A percentile compares a stretch with the other conserved stretches of the same genome.
Conservation (phyloP, 2,329 filamentous ascomycete species). For the Fusarium sp. region DNA sequence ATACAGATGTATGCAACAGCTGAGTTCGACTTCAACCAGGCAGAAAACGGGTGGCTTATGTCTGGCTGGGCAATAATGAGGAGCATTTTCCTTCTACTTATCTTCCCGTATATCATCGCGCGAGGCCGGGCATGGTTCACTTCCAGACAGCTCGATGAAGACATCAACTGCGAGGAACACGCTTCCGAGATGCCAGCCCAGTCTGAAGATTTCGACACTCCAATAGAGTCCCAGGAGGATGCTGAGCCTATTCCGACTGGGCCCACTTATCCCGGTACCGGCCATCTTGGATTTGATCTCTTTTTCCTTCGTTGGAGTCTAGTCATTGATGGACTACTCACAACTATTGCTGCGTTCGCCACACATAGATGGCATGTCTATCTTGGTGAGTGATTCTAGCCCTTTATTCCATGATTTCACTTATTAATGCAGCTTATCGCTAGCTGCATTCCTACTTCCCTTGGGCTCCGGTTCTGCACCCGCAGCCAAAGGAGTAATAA, state of each 20-base stretch:
- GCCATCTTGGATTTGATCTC: conserved; percentile 69
- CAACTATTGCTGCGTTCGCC: conserved; percentile 74
- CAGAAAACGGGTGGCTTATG: conserved; percentile 71
- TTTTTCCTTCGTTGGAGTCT: conserved; percentile 78
- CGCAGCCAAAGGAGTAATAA: conserved; percentile 81
- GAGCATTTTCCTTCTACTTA: conserved; percentile 68
- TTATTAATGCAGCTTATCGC: background rate
- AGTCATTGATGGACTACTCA: conserved; percentile 75
- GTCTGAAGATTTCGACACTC: conserved; percentile 58
- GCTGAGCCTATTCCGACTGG: conserved; percentile 55
- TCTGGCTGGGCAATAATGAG: conserved; percentile 69
- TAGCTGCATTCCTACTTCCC: conserved; percentile 75
- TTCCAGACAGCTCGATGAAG: too few relatives aligned
- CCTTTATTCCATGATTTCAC: too few relatives aligned
- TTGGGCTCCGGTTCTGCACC: conserved; percentile 79
- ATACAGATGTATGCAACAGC: conserved; percentile 73
- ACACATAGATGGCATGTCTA: conserved; percentile 79
- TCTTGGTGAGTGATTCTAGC: conserved; percentile 58
- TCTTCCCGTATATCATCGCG: conserved; percentile 69
- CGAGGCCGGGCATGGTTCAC: conserved; percentile 53
- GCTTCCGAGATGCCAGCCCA: too few relatives aligned
- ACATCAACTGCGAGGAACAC: too few relatives aligned
- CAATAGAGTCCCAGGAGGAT: conserved; percentile 51
- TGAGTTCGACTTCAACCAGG: conserved; percentile 69
- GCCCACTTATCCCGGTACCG: too few relatives aligned